Base-by-base conservation (phyloP, 345 rosid species). In the Punica granatum region DNA sequence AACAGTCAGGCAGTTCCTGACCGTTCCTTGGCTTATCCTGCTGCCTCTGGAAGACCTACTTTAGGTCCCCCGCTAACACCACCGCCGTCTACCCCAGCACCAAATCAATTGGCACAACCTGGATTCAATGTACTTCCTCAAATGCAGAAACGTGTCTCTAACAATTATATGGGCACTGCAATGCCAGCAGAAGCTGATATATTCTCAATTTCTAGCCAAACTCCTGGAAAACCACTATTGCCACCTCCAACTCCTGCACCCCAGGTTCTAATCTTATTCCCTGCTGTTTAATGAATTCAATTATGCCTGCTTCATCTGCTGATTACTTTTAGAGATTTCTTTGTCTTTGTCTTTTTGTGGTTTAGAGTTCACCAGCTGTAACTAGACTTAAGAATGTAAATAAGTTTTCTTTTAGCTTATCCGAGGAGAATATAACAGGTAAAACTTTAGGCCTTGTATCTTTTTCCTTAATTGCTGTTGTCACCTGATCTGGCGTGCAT, bases 191-290 rank as follows among this genome's bases (percentile, higher is more conserved):
- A 26, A 56, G 61, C 18, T 28, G 61, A 14, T 28, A 19, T 30
- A 26, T 56, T 30, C 33, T 56, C 34, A 7, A 56, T 26, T 56
- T 56, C 33, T 30, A 26, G 19, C 13, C 34, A 56, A 26, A 30
- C 34, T 56, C 61, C 32, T 56, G 25, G 34, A 30, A 33, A 26
- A 13, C 33, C 12, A 2, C 61, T 56, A 14, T 28, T 56, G 61
- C 61, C 61, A 11, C 19, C 11, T 28, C 34, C 61, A 56, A 56
- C 61, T 26, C 25, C 61, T 56, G 61, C 61, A 56, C 34, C 5
- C 61, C 61, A 56, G 61, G 61, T 56, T 56, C 16, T 56, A 56
- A 33, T 56, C 34, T 26, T 56, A 51, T 51, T 30, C 32, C 19
- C 19, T 26, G 0, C 23, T 25, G 14, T n/a, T 37, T 5, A 37